These are phyloP conservation scores for Ophiostoma perfectum DNA, from an alignment of 2,329 filamentous ascomycete species.

Conservation along the genomic window DNA sequence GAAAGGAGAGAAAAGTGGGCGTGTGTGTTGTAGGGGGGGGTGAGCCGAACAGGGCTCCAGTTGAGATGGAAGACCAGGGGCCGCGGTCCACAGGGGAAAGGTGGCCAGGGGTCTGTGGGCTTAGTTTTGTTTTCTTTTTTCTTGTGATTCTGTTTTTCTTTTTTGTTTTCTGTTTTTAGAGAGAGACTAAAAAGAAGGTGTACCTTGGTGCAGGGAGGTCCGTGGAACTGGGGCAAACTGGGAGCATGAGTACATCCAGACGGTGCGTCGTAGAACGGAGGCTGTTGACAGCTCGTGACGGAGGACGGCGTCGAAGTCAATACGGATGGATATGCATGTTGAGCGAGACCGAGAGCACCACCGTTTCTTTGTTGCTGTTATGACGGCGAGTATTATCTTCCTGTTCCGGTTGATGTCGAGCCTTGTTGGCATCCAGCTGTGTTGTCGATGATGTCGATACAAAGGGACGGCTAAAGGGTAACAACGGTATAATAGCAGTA, in stretches of 20 bases:
- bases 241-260: too few relatives aligned
- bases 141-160: background rate
- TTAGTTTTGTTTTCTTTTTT: slow-evolving; percentile 1
- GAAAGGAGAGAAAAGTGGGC: slow-evolving; percentile 17
- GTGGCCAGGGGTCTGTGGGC: slow-evolving; percentile 12
- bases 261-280: too few relatives aligned
- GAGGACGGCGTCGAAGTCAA: background rate
- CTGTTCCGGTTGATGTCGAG: background rate
- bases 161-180: background rate
- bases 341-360: background rate
- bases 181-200: too few relatives aligned
- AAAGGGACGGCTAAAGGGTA: background rate
- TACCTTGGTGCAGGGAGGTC: too few relatives aligned
- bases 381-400: background rate
- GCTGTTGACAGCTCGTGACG: too few relatives aligned
- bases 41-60: slow-evolving; percentile 6
- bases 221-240: too few relatives aligned
- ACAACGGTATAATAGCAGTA: background rate
- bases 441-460: background rate
- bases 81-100: slow-evolving; percentile 10
- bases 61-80: slow-evolving; percentile 18
- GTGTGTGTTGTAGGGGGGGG: slow-evolving; percentile 13
- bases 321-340: background rate
- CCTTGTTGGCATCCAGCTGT: background rate
- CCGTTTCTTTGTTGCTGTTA: background rate